A percentile compares a stretch with the other conserved stretches of the same genome.
Conservation (phyloP, 2,329 filamentous ascomycete genomes). For the Scopulariopsis brevicaulis region DNA sequence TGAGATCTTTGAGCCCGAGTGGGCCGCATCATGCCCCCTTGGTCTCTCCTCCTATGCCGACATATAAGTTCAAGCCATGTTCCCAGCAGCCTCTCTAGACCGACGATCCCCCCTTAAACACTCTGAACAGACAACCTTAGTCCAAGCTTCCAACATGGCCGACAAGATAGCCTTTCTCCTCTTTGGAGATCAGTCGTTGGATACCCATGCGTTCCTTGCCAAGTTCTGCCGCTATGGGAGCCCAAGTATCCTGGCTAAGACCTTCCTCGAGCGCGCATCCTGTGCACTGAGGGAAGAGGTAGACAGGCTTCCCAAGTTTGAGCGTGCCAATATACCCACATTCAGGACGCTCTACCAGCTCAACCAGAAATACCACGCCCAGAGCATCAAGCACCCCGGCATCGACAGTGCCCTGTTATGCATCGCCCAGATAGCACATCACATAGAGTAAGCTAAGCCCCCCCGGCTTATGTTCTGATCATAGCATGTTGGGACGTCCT, state of each 20-base stretch:
- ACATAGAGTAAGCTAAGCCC: slow-evolving; percentile 46
- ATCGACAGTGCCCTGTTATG: slow-evolving; percentile 55
- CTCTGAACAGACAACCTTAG: neutral
- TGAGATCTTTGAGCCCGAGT: slow-evolving; percentile 1
- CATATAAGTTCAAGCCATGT: slow-evolving; percentile 4
- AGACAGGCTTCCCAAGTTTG: slow-evolving; percentile 40
- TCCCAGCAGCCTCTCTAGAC: neutral
- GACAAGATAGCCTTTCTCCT: slow-evolving; percentile 43
- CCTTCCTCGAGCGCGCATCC: slow-evolving; percentile 48
- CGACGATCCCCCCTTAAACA: neutral
- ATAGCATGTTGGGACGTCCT: neutral
- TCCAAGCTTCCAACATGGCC: slow-evolving; percentile 1
- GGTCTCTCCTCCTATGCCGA: neutral
- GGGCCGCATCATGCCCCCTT: neutral
- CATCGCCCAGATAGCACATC: slow-evolving; percentile 55
- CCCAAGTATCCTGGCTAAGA: slow-evolving; percentile 41
- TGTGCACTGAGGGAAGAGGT: slow-evolving; percentile 50
- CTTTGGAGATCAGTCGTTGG: slow-evolving; percentile 61
- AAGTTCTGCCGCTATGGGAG: slow-evolving; percentile 33
- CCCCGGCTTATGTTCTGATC: neutral
- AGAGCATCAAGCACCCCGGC: slow-evolving; percentile 44
- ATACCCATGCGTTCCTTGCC: slow-evolving; percentile 52
- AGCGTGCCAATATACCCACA: slow-evolving; percentile 46
- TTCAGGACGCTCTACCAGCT: slow-evolving; percentile 54
- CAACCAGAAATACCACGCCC: slow-evolving; percentile 51